Conservation (phyloP, 768 basidiomycete genomes). For the Agrocybe praecox region DNA sequence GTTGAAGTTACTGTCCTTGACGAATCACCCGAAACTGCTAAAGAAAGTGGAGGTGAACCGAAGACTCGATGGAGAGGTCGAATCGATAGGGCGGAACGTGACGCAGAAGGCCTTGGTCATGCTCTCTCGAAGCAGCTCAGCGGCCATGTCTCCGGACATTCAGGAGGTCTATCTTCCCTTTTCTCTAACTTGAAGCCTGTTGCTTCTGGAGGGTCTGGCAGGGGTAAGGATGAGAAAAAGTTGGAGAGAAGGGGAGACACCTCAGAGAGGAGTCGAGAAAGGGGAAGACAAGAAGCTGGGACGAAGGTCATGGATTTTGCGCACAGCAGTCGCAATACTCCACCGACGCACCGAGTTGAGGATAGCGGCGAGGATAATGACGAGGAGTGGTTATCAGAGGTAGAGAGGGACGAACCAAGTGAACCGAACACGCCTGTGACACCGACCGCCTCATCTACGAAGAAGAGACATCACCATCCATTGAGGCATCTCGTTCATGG, state of each 20-base stretch:
- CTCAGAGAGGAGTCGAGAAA: neutral
- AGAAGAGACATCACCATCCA: neutral
- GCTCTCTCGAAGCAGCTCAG: constrained; percentile 26
- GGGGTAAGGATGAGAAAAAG: neutral
- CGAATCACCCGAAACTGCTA: constrained; percentile 26
- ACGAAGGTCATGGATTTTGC: neutral
- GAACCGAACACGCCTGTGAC: neutral
- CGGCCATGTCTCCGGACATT: constrained; percentile 19
- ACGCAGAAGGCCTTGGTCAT: constrained; percentile 21
- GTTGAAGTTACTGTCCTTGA: constrained; percentile 66
- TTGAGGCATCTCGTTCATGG: neutral
- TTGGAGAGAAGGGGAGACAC: neutral
- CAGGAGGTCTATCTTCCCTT: constrained; percentile 13
- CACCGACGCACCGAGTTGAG: constrained; percentile 1
- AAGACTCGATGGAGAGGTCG: constrained; percentile 23
- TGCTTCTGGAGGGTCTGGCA: constrained; percentile 3
- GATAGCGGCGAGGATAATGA: constrained; percentile 42
- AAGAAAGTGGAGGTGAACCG: constrained; percentile 4
- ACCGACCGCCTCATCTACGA: neutral
- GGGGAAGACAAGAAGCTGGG: neutral
- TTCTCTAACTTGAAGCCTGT: neutral
- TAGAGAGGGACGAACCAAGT: constrained; percentile 6
- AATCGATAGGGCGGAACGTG: constrained; percentile 20
- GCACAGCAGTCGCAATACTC: constrained; percentile 4
- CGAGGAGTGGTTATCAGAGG: constrained; percentile 69